Evolutionary conservation across 345 rosid genomes (phyloP), one percentile per base, ranked within the genome.

Genomic region (Gossypium australe): DNA sequence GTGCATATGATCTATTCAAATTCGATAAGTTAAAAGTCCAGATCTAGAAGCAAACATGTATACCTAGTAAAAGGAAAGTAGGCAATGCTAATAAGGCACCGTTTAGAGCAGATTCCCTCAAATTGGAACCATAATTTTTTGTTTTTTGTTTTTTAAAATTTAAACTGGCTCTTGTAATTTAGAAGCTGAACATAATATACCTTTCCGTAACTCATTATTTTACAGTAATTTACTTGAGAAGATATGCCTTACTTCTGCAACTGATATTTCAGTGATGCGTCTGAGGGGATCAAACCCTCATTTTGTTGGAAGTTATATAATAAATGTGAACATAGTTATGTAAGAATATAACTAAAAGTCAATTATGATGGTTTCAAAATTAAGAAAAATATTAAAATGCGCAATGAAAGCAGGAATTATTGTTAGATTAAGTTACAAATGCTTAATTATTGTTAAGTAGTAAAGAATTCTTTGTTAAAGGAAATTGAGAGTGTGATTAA

Each of bases 1-100:
- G 11, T 81, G 83, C 81, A 83, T 51, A 68, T 17, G 9, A 27
- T 75, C 29, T 18, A 13, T 18, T 52, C 57, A 66, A 59, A 44
- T 61, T 73, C 59, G 2, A 67, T 71, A 2, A 67, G 60, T 61
- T 52, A 66, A 58, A 25, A 45, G n/a, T 63, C 69, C 48, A 1
- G n/a, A 29, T 62, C 45, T 16, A 62, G 67, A 62, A 62, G 20
- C 67, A 29, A 62, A 62, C 22, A 62, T 62, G 67, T 13, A 60
- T 12, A 24, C 63, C 63, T 3, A 24, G 63, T 24, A 57, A 58
- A 59, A 13, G 2, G 6, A 59, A 59, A 59, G 41, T 11, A 59
- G 38, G 63, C 38, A 59, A 59, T 10, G 34, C 62, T 34, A 58
- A 3, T 11, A 60, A 60, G 65, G 43, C 65, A 60, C 7, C 18